Base-by-base conservation (phyloP, 371 early-diverging fungal genomes). In the Parasitella parasitica region DNA sequence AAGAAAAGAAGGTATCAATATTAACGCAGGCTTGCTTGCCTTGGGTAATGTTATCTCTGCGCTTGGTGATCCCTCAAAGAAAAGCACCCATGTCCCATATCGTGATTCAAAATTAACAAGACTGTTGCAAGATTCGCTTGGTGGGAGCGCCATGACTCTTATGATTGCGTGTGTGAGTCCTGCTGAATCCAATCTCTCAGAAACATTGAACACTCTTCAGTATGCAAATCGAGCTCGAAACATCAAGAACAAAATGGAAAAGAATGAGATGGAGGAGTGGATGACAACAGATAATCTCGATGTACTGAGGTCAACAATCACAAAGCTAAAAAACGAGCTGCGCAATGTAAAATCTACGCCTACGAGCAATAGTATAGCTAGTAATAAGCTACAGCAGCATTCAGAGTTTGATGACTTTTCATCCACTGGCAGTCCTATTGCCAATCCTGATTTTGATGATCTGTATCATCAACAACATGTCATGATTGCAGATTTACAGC, bases 21-120 rank as follows among this genome's bases (percentile, higher is more conserved):
- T 99, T 71, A 99, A 99, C 75, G 90, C 92, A 12, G 99, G 99
- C 6, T 87, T 99, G 8, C 82, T 99, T 35, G 97, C 97, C 0
- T 85, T 99, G 16, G 99, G 99, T 63, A 99, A 99, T 73, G 99
- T 99, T 6, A 99, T 99, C 51, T 94, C 93, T 11, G 99, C 99
- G 0, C 82, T 99, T n/a, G 94, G 94, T 20, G 98, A 97, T 68
- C 86, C 93, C 37, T 76, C 86, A 37, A 81, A 90, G 67, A 69
- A 67, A 34, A 68, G 71, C 43, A 79, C 82, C 4, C 91, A 93
- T 68, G 88, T 99, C 11, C 99, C 99, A 0, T 99, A 95, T 67
- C 89, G 99, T 65, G 98, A 99, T 72, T 94, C 95, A 11, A 99
- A 99, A 69, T 83, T 99, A n/a, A 99, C 99, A 1, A 87, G 88